Evolutionary conservation across 805 yeast genomes (phyloP).

Genomic region (Cyberlindnera sargentensis): DNA sequence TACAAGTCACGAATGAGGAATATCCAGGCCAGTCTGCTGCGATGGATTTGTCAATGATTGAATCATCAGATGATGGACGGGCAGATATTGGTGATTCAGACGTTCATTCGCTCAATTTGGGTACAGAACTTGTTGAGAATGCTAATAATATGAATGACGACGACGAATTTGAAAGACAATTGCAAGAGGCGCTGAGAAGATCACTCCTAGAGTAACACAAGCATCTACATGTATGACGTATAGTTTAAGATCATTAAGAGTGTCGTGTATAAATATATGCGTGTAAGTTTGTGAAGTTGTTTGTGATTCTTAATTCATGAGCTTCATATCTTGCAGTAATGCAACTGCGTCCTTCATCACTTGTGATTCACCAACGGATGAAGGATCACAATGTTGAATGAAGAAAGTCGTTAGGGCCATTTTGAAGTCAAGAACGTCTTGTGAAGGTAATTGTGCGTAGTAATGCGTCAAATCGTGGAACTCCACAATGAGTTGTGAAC

Average conservation of each 20-base stretch:
- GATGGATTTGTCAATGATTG: constrained; percentile 6
- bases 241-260: not conserved
- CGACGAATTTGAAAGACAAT: constrained; percentile 11
- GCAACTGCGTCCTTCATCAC: constrained; percentile 13
- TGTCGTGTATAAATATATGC: not conserved
- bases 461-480: constrained; percentile 29
- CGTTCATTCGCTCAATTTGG: not conserved
- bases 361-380: constrained; percentile 4
- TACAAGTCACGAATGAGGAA: constrained; percentile 8
- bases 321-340: constrained; percentile 8
- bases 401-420: constrained; percentile 23
- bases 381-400: constrained; percentile 1
- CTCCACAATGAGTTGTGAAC: constrained; percentile 29
- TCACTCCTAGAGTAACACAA: constrained; percentile 13
- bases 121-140: not conserved
- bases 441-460: constrained; percentile 20
- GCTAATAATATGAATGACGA: constrained; percentile 8
- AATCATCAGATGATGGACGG: not conserved
- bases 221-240: not conserved
- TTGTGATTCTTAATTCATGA: constrained; percentile 1
- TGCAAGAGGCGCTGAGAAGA: constrained; percentile 20
- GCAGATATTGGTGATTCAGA: not conserved
- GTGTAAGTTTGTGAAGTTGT: not conserved
- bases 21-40: constrained; percentile 9
- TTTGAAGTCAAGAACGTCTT: constrained; percentile 26